Evolutionary conservation across 163 green algal genomes (phyloP).

Genomic region (Scenedesmus sp.): DNA sequence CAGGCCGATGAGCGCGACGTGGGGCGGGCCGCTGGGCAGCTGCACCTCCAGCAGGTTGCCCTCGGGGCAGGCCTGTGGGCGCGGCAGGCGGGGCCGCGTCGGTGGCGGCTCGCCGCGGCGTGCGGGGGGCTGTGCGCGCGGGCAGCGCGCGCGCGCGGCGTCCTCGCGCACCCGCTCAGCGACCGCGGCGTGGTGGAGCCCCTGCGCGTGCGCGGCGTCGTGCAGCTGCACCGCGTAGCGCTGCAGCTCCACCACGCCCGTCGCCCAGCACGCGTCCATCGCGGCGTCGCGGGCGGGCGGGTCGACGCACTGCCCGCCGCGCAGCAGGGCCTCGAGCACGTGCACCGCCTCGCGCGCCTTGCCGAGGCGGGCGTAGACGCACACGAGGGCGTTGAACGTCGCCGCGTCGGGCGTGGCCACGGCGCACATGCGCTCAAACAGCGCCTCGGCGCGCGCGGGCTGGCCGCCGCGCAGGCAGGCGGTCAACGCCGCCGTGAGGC

Average conservation of each 20-base stretch:
- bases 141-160: no score
- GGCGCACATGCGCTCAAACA: constrained; percentile 53
- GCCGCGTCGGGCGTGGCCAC: constrained; percentile 75
- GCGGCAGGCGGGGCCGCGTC: no score
- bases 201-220: constrained; percentile 12
- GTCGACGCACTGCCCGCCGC: constrained; percentile 39
- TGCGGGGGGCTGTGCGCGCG: no score
- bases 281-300: constrained; percentile 19
- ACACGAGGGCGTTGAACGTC: constrained; percentile 68
- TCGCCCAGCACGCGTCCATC: constrained; percentile 55
- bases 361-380: constrained; percentile 41
- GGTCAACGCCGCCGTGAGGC: constrained; percentile 86
- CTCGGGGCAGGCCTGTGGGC: constrained; percentile 9
- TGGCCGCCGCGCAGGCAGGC: constrained; percentile 79
- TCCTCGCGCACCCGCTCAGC: not conserved
- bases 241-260: constrained; percentile 67
- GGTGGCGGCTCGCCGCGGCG: no score
- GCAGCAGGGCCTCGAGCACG: constrained; percentile 72
- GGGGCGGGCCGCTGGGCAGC: constrained; percentile 12
- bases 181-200: not conserved
- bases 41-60: constrained; percentile 26
- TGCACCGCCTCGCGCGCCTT: constrained; percentile 26
- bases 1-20: constrained; percentile 38
- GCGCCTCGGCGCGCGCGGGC: constrained; percentile 43
- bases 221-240: constrained; percentile 47